Evolutionary conservation across 2,329 filamentous ascomycete genomes (phyloP), one percentile per base, ranked within the genome.

Genomic region (Aureobasidium sp.): DNA sequence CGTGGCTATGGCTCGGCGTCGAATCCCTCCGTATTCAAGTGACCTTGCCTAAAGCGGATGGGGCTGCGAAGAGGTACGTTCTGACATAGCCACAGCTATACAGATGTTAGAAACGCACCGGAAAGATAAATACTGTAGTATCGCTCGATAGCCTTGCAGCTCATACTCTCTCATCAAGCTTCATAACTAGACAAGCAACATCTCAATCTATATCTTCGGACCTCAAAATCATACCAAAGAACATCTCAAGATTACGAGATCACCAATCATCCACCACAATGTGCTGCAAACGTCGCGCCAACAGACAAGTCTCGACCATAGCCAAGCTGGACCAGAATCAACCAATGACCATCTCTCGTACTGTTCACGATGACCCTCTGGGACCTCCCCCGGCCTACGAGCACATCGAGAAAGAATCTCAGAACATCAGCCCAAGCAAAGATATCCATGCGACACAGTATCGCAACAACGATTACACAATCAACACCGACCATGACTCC

Each of bases 311-410:
- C 37, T 31, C 5, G 25, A 31, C 51, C 15, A 12, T 31, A 9
- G 22, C 39, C 15, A 20, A 45, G 39, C 5, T 22, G 14, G 39
- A 3, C 12, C 53, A 36, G 1, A n/a, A 36, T 8, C 39, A 22
- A 5, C 25, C n/a, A 2, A 29, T 25, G 14, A 12, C 39, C 1
- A 17, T 17, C 12, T 29, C 22, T 9, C 27, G 9, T n/a, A 17
- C 17, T 45, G 20, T 2, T 17, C 8, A n/a, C 27, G n/a, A n/a
- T 15, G 52, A 55, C 9, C 22, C 53, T 12, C n/a, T 57, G 4
- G 53, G 15, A 9, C 53, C 27, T 27, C 53, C 53, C 12, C 53
- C 53, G 17, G 39, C 53, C 12, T 57, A 57, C n/a, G 53, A 57
- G 41, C 39, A 57, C 2, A 36, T 57, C 14, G 53, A 57, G 8